Base-by-base conservation (phyloP, 495 filamentous ascomycete genomes). In the Hypoxylon fragiforme region DNA sequence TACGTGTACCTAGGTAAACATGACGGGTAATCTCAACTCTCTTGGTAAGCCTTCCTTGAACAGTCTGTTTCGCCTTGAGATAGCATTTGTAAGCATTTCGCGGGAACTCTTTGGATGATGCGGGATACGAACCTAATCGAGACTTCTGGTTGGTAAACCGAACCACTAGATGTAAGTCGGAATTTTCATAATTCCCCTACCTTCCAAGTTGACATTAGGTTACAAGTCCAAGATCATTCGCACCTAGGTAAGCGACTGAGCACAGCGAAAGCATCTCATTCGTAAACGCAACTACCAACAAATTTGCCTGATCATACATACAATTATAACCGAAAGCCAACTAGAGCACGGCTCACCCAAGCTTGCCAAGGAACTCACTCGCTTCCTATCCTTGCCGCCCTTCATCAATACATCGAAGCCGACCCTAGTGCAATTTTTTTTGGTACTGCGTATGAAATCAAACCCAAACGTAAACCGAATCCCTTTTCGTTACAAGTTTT, bases 291-390 rank as follows among this genome's bases (percentile, higher is more conserved):
- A 56, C 19, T 30, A 38, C 43, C n/a, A 11, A 51, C 42, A 52
- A 40, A 41, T 36, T 50, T 61, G 57, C 41, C 39, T 53, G 36
- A 52, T 62, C 58, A 56, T 62, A 62, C 58, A 62, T 41, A 45
- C 52, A 52, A 56, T 47, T 62, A n/a, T n/a, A 56, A 56, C 58
- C 58, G 39, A 7, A 52, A 53, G 52, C 47, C 51, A 52, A 44
- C 36, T 37, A 44, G 36, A 62, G 41, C 36, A 39, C 20, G 50
- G 58, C 37, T 48, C 58, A 47, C 52, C 52, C 46, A 56, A 48
- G 24, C 22, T 19, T 46, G 32, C 21, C 42, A 43, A 44, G 19
- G 52, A 56, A 15, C 24, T 37, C 20, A 41, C 40, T 47, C 19
- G 19, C 36, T 28, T 35, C 51, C 57, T 48, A 6, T 42, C 21